Evolutionary conservation across 352 stramenopile species (phyloP), one percentile per base, ranked within the genome.

Genomic region (Phytophthora vignae): DNA sequence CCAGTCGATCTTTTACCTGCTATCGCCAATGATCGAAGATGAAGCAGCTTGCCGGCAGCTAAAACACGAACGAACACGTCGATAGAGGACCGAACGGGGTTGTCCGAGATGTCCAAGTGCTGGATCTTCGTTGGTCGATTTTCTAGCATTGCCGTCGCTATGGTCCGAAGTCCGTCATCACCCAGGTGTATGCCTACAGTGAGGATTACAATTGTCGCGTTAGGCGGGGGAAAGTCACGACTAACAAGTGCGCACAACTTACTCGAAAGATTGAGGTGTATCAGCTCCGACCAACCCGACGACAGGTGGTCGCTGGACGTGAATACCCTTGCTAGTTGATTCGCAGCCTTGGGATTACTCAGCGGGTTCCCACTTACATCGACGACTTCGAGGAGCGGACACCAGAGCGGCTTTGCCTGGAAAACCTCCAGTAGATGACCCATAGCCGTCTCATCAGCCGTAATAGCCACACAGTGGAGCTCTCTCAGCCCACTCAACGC

Each of bases 391-490:
- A 85, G 58, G 27, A 67, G 12, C 8, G 71, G 62, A 52, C 64
- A 83, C 4, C 29, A 71, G 6, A 17, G 27, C 33, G 62, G 49
- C 19, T 21, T 38, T 5, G 55, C 58, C 25, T 76, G 72, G 12
- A 85, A 77, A 17, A 63, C 27, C 17, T 75, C 42, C 0, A 83
- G 55, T 2, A 83, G 48, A 57, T 62, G 36, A 17, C 56, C 61
- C 17, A 76, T 78, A 7, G 67, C 76, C n/a, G 25, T 55, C 12
- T 61, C 31, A 19, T 86, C 67, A 3, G 63, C 52, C 14, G 76
- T 77, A 58, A 81, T 78, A 5, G 70, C 76, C 48, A 78, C 84
- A 54, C 83, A 89, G 17, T 76, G 55, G 2, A 91, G 50, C 29
- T 85, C 66, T 54, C 44, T 21, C 0, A 91, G 73, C 22, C 38